Percentiles rank a stretch among this genome's conserved stretches.
These are phyloP conservation scores for Galeopsis tetrahit DNA, from an alignment of 257 asterid genomes.

Conservation along the genomic window DNA sequence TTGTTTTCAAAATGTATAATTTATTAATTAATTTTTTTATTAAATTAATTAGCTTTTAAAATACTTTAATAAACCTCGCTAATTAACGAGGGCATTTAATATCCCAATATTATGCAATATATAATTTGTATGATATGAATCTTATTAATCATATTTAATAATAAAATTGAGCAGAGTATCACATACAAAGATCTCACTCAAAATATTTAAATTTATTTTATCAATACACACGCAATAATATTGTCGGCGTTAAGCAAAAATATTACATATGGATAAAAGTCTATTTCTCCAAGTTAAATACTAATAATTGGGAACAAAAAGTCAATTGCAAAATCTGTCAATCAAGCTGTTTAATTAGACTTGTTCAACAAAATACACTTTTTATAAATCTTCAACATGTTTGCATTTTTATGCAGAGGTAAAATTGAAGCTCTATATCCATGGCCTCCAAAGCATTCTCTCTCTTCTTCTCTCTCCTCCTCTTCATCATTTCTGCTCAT, in stretches of 20 bases:
- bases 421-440: neutral
- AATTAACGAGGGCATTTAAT: too few relatives aligned
- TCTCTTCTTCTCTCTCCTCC: conserved; percentile 24
- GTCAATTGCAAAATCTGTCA: neutral
- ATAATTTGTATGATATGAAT: too few relatives aligned
- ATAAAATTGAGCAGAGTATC: too few relatives aligned
- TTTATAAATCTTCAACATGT: neutral
- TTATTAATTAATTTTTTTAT: too few relatives aligned
- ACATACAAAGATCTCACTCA: too few relatives aligned
- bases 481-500: conserved; percentile 15
- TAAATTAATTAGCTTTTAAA: too few relatives aligned
- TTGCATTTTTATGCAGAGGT: neutral
- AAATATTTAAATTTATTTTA: neutral
- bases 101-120: too few relatives aligned
- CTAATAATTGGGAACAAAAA: neutral
- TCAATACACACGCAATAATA: neutral
- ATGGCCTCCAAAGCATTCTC: conserved; percentile 30
- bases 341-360: neutral
- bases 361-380: neutral
- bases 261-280: neutral
- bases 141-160: too few relatives aligned
- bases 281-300: neutral
- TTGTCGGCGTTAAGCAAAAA: neutral
- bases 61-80: too few relatives aligned
- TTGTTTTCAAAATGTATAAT: too few relatives aligned